Evolutionary conservation across 192 early-diverging fungal genomes (phyloP), one percentile per base, ranked within the genome.

Genomic region (Coemansia sp.): DNA sequence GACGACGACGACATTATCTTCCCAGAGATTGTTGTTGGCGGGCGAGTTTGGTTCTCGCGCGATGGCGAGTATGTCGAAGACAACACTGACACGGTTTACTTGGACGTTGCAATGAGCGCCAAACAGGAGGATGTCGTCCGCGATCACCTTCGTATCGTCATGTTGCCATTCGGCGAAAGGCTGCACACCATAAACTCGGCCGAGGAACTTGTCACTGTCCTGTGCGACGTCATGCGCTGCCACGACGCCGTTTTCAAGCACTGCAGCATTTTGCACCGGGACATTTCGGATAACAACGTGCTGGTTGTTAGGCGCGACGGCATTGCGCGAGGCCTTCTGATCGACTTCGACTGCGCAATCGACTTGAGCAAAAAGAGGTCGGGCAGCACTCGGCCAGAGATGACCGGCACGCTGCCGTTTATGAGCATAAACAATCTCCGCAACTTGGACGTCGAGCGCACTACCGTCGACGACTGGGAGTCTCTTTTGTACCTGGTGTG

Each of bases 401-500:
- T 44, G 42, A 21, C 21, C 0, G 64, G 60, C 0, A 71, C 68
- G 4, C 36, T 63, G 0, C 63, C 61, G 9, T 77, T 67, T 29
- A 71, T 70, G 65, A 64, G 60, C 32, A 71, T 77, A 32, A 57
- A 50, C 52, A 71, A 70, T 15, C 48, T 77, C 8, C 50, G 37
- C 6, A 41, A 40, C 1, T 18, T 14, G 3, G 8, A 15, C 15
- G 44, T 18, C 4, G 6, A 5, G 32, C 41, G 38, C 42, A 35
- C 63, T 3, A 32, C n/a, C 7, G 54, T 65, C 27, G 63, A 56
- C 21, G 63, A 65, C 37, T 56, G 54, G 42, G 63, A 65, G 24
- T 65, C 63, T 0, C 0, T 44, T 0, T 26, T 65, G 3, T 65
- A 37, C 26, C 7, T 56, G n/a, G 3, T 65, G 9, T 50, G 46